phyloP scores from a whole-genome alignment of 768 basidiomycete genomes.

The Erythrobasidium yunnanense region DNA sequence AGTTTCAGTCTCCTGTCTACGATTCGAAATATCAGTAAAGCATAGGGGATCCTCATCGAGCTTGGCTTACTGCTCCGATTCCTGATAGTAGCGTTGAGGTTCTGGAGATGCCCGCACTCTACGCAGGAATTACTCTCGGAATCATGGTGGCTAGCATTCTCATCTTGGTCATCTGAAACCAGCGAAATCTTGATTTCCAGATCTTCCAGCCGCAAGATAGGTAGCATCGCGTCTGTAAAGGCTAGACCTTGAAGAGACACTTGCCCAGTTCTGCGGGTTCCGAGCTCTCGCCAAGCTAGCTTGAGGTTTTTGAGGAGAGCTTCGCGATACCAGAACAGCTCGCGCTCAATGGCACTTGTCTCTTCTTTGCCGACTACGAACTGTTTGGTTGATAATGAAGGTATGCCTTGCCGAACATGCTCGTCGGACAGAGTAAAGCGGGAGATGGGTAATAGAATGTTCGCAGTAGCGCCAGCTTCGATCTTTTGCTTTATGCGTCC shows the following conservation, averaged over 20 bases:
- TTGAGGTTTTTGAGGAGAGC: conserved; percentile 59
- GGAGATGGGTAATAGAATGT: conserved; percentile 53
- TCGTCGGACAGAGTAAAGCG: conserved; percentile 57
- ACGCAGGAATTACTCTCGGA: neutral
- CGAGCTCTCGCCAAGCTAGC: conserved; percentile 81
- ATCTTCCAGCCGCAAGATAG: conserved; percentile 47
- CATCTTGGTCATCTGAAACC: neutral
- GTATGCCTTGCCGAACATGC: conserved; percentile 58
- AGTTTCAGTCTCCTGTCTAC: neutral
- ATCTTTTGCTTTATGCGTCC: conserved; percentile 23
- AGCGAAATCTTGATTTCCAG: neutral
- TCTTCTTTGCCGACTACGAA: conserved; percentile 72
- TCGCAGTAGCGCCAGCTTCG: conserved; percentile 48
- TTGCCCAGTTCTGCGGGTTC: conserved; percentile 62
- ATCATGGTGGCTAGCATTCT: neutral
- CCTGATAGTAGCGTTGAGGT: neutral
- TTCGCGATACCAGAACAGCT: conserved; percentile 94
- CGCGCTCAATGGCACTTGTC: conserved; percentile 50
- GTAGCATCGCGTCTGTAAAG: conserved; percentile 67
- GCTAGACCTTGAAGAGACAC: conserved; percentile 67
- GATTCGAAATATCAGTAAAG: too few species aligned
- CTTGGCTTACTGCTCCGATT: neutral
- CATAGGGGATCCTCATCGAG: too few species aligned
- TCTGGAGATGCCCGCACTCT: neutral
- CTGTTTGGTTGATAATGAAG: conserved; percentile 74